Percentiles rank a stretch among this genome's conserved stretches.
These are phyloP conservation scores for Adansonia rubrostipa DNA, from an alignment of 441 rosid genomes.

Conservation along the genomic window DNA sequence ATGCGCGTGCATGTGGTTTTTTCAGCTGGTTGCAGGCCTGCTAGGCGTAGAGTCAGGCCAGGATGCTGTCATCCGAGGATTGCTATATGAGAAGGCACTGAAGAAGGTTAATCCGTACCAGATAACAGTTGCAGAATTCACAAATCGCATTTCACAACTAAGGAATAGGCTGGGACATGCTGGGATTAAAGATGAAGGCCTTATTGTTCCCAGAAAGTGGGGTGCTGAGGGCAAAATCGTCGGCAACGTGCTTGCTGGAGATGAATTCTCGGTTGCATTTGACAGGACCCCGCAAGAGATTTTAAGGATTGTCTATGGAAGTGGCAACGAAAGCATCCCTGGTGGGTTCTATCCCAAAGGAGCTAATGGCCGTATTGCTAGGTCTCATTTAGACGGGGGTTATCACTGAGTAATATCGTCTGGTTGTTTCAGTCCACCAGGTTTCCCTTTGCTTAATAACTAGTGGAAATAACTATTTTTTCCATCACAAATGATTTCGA, in stretches of 20 bases:
- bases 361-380: constrained; percentile 65
- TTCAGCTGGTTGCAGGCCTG: constrained; percentile 75
- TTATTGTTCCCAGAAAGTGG: constrained; percentile 39
- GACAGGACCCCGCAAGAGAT: constrained; percentile 74
- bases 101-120: constrained; percentile 55
- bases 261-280: constrained; percentile 49
- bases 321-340: constrained; percentile 60
- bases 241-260: constrained; percentile 74
- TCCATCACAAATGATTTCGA: neutral
- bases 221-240: constrained; percentile 57
- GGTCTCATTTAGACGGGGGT: constrained; percentile 34
- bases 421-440: neutral
- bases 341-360: constrained; percentile 86
- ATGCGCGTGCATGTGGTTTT: neutral
- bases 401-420: neutral
- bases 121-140: constrained; percentile 66
- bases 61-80: constrained; percentile 75
- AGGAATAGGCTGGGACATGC: constrained; percentile 58
- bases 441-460: neutral
- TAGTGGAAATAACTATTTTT: too few species aligned
- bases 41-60: constrained; percentile 85
- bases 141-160: constrained; percentile 52
- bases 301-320: constrained; percentile 71
- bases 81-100: constrained; percentile 52
- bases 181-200: constrained; percentile 73